These are phyloP conservation scores for Ophiostoma sp. DNA, from an alignment of 2,329 filamentous ascomycete genomes.

Conservation along the genomic window DNA sequence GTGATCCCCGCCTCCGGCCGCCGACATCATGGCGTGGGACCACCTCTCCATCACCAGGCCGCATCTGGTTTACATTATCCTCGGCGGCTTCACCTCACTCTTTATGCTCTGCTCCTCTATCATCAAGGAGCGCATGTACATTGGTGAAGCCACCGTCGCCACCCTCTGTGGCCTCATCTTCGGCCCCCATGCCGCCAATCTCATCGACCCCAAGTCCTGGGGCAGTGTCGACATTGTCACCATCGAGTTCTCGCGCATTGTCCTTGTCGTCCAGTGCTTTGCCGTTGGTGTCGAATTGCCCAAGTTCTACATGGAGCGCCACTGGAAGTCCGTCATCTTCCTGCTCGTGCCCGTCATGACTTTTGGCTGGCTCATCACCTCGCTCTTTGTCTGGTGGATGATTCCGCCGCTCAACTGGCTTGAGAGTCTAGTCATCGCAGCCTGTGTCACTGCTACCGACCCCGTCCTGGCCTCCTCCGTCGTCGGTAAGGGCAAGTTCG, in stretches of 20 bases:
- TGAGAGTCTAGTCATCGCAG: slow-evolving; percentile 78
- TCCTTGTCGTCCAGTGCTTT: slow-evolving; percentile 88
- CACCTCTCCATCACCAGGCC: slow-evolving; percentile 84
- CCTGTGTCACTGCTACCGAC: slow-evolving; percentile 95
- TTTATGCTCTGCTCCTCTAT: slow-evolving; percentile 98
- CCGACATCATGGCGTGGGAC: slow-evolving; percentile 62
- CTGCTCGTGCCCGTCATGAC: slow-evolving; percentile 95
- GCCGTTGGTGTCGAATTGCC: slow-evolving; percentile 86
- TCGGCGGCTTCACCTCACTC: slow-evolving; percentile 92
- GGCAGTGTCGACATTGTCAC: slow-evolving; percentile 81
- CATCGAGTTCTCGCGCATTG: slow-evolving; percentile 82
- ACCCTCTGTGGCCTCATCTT: slow-evolving; percentile 85
- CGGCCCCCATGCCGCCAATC: slow-evolving; percentile 73
- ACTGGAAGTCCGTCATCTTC: slow-evolving; percentile 88
- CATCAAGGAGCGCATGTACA: slow-evolving; percentile 98
- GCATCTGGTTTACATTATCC: slow-evolving; percentile 96
- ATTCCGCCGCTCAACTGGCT: slow-evolving; percentile 75
- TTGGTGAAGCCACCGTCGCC: slow-evolving; percentile 94
- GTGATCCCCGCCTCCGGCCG: neutral
- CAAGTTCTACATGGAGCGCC: slow-evolving; percentile 93
- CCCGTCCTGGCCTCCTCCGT: slow-evolving; percentile 95
- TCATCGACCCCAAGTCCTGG: slow-evolving; percentile 73
- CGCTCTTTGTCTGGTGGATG: slow-evolving; percentile 93
- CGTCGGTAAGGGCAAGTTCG: slow-evolving; percentile 97
- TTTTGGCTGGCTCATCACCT: slow-evolving; percentile 88